Evolutionary conservation across 2,329 filamentous ascomycete species (phyloP).

Genomic region (Paraphoma sp.): DNA sequence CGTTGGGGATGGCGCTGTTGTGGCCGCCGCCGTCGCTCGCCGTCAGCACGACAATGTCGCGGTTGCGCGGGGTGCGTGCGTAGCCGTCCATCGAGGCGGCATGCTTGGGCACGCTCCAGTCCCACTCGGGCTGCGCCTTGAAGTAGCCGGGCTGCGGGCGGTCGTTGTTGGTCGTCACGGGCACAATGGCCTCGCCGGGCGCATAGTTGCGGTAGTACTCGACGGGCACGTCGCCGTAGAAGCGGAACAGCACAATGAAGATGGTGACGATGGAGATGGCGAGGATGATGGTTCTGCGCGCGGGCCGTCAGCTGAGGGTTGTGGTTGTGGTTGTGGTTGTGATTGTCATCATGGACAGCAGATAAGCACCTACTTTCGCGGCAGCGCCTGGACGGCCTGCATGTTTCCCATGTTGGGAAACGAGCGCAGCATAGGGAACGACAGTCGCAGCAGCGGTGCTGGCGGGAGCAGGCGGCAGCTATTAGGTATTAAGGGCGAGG

Average conservation of each 20-base stretch:
- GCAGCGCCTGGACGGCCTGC: conserved; percentile 12
- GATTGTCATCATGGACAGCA: background rate
- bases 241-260: conserved; percentile 30
- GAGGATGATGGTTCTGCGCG: conserved; percentile 27
- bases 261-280: conserved; percentile 23
- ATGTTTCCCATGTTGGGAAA: conserved; percentile 7
- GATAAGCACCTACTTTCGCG: conserved; percentile 13
- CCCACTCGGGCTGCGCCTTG: conserved; percentile 41
- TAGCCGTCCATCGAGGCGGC: conserved; percentile 37
- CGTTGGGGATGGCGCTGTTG: conserved; percentile 49
- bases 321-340: background rate
- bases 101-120: conserved; percentile 35
- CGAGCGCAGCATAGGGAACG: conserved; percentile 2
- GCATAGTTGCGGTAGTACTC: conserved; percentile 35
- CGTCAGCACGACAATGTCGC: conserved; percentile 48
- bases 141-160: conserved; percentile 38
- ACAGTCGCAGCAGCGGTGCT: background rate
- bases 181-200: conserved; percentile 21
- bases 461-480: background rate
- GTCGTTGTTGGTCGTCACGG: conserved; percentile 26
- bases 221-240: conserved; percentile 33
- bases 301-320: conserved; percentile 5
- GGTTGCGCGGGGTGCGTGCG: conserved; percentile 39
- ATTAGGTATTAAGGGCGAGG: background rate
- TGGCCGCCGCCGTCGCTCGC: conserved; percentile 51